Percentiles rank a stretch among this genome's conserved stretches.
Conservation (phyloP, 306 rosid genomes). For the Vigna reflexopilosa region DNA sequence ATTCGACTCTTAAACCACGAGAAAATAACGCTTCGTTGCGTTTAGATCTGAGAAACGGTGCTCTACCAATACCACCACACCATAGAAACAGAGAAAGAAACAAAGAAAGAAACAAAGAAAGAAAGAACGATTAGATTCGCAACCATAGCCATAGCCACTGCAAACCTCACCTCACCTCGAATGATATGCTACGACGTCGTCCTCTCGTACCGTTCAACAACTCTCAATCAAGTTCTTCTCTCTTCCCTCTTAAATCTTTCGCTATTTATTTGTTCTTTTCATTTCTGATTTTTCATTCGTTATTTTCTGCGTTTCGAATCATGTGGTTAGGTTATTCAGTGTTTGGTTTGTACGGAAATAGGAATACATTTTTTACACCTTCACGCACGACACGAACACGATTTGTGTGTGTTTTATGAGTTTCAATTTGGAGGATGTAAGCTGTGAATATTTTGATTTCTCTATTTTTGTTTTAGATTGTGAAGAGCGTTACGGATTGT, state of each 20-base stretch:
- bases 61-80: constrained; percentile 14
- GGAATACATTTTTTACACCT: neutral
- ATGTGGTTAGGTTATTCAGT: neutral
- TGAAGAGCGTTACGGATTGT: constrained; percentile 22
- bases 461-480: neutral
- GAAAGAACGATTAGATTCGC: neutral
- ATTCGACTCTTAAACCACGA: constrained; percentile 42
- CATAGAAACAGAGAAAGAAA: neutral
- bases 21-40: constrained; percentile 50
- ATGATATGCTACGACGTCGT: constrained; percentile 42
- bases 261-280: neutral
- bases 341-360: constrained; percentile 33
- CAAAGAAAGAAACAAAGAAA: no score
- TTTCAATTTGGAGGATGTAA: neutral
- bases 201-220: constrained; percentile 8
- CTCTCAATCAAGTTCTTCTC: constrained; percentile 48
- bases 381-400: neutral
- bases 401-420: neutral
- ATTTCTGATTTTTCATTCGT: neutral
- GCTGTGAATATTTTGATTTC: neutral
- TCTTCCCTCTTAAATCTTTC: constrained; percentile 16
- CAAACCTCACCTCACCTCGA: constrained; percentile 17
- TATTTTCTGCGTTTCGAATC: constrained; percentile 21
- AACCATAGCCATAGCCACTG: constrained; percentile 25
- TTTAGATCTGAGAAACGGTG: constrained; percentile 48